phyloP scores from a whole-genome alignment of 371 early-diverging fungal genomes.

The Syncephalis fuscata region DNA sequence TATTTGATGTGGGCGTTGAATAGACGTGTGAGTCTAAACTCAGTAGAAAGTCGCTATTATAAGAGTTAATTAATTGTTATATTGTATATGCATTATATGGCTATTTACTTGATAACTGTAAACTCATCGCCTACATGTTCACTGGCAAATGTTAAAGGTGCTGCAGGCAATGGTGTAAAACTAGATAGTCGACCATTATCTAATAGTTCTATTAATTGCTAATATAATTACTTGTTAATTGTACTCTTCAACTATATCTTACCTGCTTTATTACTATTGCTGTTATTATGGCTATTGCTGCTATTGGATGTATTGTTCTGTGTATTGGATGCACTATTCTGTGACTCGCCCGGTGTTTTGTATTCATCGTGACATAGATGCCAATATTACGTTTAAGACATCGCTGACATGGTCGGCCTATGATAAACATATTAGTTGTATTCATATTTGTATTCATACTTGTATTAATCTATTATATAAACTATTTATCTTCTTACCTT shows the following conservation, averaged over 20 bases:
- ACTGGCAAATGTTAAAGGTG: constrained; percentile 53
- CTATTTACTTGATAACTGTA: constrained; percentile 40
- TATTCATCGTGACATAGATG: constrained; percentile 81
- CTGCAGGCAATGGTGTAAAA: constrained; percentile 10
- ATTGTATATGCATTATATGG: background rate
- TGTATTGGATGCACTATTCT: background rate
- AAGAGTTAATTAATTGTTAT: background rate
- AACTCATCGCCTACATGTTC: constrained; percentile 69
- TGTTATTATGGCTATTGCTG: constrained; percentile 8
- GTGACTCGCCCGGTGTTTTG: constrained; percentile 9
- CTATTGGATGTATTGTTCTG: background rate
- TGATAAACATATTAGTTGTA: too few relatives aligned
- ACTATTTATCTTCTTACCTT: constrained; percentile 20
- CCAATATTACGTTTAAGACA: constrained; percentile 87
- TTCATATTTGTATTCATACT: too few relatives aligned
- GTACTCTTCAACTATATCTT: too few relatives aligned
- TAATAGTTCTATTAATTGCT: constrained; percentile 1
- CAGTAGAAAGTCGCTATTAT: background rate
- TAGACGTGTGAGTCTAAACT: background rate
- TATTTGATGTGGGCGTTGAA: background rate
- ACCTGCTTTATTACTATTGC: too few relatives aligned
- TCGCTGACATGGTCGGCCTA: constrained; percentile 80
- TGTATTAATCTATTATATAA: background rate
- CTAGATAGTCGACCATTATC: constrained; percentile 2
- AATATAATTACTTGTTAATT: background rate